These are phyloP conservation scores for Pythium pectinolyticum DNA, from an alignment of 352 stramenopile species.

Conservation along the genomic window DNA sequence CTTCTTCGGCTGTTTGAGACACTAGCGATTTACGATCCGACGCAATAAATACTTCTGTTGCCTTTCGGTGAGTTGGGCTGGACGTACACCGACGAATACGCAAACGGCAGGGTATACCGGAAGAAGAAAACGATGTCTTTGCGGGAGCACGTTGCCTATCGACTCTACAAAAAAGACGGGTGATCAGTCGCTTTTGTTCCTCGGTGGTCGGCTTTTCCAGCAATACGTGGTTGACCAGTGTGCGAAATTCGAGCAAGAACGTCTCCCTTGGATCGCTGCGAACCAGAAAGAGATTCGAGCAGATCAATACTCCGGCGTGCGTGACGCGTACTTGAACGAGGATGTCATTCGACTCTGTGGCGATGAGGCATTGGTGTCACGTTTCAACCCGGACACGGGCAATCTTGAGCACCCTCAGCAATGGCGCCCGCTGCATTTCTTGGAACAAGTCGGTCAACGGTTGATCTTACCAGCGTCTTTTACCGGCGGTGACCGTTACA, in stretches of 20 bases:
- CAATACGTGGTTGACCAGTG: slow-evolving; percentile 20
- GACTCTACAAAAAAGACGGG: slow-evolving; percentile 8
- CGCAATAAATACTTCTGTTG: slow-evolving; percentile 13
- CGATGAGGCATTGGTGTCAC: slow-evolving; percentile 1
- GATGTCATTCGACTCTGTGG: not conserved
- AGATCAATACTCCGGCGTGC: slow-evolving; percentile 12
- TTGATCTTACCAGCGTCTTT: slow-evolving; percentile 15
- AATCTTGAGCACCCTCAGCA: not conserved
- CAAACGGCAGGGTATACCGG: not conserved
- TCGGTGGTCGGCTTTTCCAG: slow-evolving; percentile 15
- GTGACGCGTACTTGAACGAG: slow-evolving; percentile 17
- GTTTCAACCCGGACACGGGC: not conserved
- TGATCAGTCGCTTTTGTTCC: not conserved
- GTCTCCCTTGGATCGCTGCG: slow-evolving; percentile 14
- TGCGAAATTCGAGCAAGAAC: slow-evolving; percentile 19
- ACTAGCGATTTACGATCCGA: slow-evolving; percentile 7
- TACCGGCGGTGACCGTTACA: slow-evolving; percentile 22
- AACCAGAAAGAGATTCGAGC: slow-evolving; percentile 13
- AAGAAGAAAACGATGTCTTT: slow-evolving; percentile 1
- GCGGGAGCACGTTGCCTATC: slow-evolving; percentile 8
- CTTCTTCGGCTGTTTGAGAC: slow-evolving; percentile 18
- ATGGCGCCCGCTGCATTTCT: not conserved
- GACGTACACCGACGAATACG: slow-evolving; percentile 7
- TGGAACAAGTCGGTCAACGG: slow-evolving; percentile 3
- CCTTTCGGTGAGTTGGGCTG: slow-evolving; percentile 3